These are phyloP conservation scores for Bipolaris bicolor DNA, from an alignment of 2,329 filamentous ascomycete species.

Conservation along the genomic window DNA sequence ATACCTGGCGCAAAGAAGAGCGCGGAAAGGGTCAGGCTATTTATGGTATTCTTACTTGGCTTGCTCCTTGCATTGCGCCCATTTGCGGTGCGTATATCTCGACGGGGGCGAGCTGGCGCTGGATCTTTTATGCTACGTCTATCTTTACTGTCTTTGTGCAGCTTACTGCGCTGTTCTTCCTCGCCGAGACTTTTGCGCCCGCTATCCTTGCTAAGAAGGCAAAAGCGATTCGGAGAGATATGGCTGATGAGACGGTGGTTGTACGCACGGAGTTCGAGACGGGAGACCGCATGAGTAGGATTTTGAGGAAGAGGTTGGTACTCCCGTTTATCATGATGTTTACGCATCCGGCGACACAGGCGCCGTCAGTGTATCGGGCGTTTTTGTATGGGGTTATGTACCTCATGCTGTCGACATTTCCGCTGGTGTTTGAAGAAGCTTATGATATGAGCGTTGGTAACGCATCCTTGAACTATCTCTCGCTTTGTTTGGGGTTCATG, in stretches of 20 bases:
- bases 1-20: slow-evolving; percentile 66
- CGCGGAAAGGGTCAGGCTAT: slow-evolving; percentile 66
- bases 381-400: slow-evolving; percentile 68
- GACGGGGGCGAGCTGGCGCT: slow-evolving; percentile 62
- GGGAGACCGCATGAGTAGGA: slow-evolving; percentile 33
- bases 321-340: slow-evolving; percentile 58
- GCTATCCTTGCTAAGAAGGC: slow-evolving; percentile 55
- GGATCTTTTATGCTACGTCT: slow-evolving; percentile 72
- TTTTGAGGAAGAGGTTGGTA: slow-evolving; percentile 35
- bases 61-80: slow-evolving; percentile 66
- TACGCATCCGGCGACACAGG: slow-evolving; percentile 66
- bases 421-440: slow-evolving; percentile 60
- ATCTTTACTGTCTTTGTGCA: slow-evolving; percentile 67
- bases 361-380: slow-evolving; percentile 60
- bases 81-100: slow-evolving; percentile 39
- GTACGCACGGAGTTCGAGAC: slow-evolving; percentile 51
- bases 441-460: slow-evolving; percentile 64
- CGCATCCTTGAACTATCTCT: slow-evolving; percentile 68
- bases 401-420: slow-evolving; percentile 67
- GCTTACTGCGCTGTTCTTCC: slow-evolving; percentile 63
- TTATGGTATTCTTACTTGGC: slow-evolving; percentile 66
- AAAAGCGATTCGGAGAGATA: slow-evolving; percentile 40
- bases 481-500: slow-evolving; percentile 66
- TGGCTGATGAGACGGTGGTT: slow-evolving; percentile 16
- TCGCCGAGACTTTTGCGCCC: slow-evolving; percentile 58